phyloP scores from a whole-genome alignment of 164 flowering plant genomes.

The Taxillus chinensis region DNA sequence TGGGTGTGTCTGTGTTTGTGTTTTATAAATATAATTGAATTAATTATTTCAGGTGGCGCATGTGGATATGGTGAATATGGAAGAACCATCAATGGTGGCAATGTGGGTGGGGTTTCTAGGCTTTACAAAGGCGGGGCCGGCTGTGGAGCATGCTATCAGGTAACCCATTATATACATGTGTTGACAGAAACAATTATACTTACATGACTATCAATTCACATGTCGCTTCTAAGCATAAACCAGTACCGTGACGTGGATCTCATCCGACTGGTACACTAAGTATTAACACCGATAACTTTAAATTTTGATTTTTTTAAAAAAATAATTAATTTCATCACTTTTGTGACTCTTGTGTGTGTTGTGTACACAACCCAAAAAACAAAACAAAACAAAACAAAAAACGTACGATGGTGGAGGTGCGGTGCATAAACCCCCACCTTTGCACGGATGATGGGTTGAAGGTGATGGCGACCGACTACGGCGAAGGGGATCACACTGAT shows the following conservation, averaged over 20 bases:
- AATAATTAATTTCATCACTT: too few relatives aligned
- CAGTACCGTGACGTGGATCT: too few relatives aligned
- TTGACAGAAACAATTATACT: too few relatives aligned
- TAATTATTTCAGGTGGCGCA: constrained; percentile 51
- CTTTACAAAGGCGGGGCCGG: constrained; percentile 67
- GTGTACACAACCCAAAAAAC: too few relatives aligned
- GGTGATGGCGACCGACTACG: constrained; percentile 70
- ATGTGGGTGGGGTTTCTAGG: constrained; percentile 52
- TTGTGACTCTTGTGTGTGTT: too few relatives aligned
- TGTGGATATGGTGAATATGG: constrained; percentile 89
- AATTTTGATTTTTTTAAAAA: too few relatives aligned
- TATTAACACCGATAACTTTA: too few relatives aligned
- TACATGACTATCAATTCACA: too few relatives aligned
- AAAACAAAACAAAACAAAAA: too few relatives aligned
- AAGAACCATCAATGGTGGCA: constrained; percentile 50
- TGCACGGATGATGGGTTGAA: constrained; percentile 54
- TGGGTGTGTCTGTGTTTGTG: not conserved
- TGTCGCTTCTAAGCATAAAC: too few relatives aligned
- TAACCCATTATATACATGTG: constrained; percentile 5
- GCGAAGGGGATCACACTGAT: constrained; percentile 73
- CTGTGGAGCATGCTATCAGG: constrained; percentile 89
- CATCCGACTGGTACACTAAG: too few relatives aligned
- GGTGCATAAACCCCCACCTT: constrained; percentile 46
- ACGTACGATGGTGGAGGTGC: constrained; percentile 28
- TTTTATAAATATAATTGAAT: not conserved